Evolutionary conservation across 495 filamentous ascomycete species (phyloP).

Genomic region (Evernia prunastri): DNA sequence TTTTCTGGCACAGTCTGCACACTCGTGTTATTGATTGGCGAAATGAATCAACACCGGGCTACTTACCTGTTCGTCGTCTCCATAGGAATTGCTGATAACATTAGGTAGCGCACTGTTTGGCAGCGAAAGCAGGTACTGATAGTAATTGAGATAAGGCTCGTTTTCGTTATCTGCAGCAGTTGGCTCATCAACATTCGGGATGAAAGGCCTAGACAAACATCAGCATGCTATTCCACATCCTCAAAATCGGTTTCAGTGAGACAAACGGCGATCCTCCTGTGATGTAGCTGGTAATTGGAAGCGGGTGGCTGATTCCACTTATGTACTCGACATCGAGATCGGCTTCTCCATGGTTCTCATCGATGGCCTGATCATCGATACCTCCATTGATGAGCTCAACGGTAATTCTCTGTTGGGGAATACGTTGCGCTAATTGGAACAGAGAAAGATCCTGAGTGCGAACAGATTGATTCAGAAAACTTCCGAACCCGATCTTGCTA

Average conservation of each 20-base stretch:
- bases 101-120: slow-evolving; percentile 61
- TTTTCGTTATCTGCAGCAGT: slow-evolving; percentile 48
- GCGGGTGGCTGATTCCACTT: slow-evolving; percentile 38
- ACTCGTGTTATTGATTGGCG: background rate
- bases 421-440: slow-evolving; percentile 32
- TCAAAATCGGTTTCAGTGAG: too few species aligned
- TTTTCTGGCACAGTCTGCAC: slow-evolving; percentile 56
- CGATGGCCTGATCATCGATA: slow-evolving; percentile 44
- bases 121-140: slow-evolving; percentile 58
- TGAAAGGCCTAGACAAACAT: slow-evolving; percentile 37
- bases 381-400: slow-evolving; percentile 51
- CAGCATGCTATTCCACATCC: background rate
- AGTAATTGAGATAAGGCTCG: slow-evolving; percentile 79
- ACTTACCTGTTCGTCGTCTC: slow-evolving; percentile 50
- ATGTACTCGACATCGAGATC: slow-evolving; percentile 73
- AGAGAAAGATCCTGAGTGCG: slow-evolving; percentile 34
- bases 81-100: slow-evolving; percentile 69
- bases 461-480: slow-evolving; percentile 48
- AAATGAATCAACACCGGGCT: background rate
- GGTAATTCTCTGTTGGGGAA: slow-evolving; percentile 49
- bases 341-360: slow-evolving; percentile 53
- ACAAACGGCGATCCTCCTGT: slow-evolving; percentile 46
- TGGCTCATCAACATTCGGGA: slow-evolving; percentile 54
- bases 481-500: slow-evolving; percentile 50
- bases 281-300: slow-evolving; percentile 47